Evolutionary conservation across 2,329 filamentous ascomycete species (phyloP).

Genomic region (Penicillium sp.): DNA sequence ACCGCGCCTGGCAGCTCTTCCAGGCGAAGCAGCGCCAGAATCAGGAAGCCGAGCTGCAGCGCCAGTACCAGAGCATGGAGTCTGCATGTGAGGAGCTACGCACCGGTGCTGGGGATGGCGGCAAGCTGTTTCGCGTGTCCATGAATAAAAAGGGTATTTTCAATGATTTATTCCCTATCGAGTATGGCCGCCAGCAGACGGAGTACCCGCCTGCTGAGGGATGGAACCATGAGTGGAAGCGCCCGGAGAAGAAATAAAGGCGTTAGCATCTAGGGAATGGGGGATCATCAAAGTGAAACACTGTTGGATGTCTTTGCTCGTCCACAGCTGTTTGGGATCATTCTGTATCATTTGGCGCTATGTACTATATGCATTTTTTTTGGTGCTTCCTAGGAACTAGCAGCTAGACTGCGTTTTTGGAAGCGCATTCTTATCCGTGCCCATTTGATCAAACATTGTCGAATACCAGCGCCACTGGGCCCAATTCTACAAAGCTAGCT

Average conservation of each 20-base stretch:
- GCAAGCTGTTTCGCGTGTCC: conserved; percentile 74
- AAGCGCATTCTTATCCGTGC: no score
- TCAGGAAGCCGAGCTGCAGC: conserved; percentile 68
- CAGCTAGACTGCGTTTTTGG: not conserved
- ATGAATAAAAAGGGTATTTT: conserved; percentile 90
- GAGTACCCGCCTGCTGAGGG: conserved; percentile 73
- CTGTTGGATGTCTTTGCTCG: no score
- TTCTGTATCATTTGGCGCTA: conserved; percentile 26
- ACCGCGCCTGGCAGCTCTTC: conserved; percentile 88
- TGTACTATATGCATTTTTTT: conserved; percentile 26
- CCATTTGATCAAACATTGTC: no score
- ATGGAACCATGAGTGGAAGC: conserved; percentile 95
- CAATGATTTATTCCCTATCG: conserved; percentile 73
- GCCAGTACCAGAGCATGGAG: conserved; percentile 78
- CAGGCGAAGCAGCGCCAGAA: conserved; percentile 64
- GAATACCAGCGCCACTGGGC: no score
- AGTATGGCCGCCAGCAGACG: conserved; percentile 72
- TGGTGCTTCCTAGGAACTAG: no score
- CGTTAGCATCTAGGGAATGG: no score
- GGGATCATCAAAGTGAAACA: no score
- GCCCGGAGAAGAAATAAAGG: conserved; percentile 39
- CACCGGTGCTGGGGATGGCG: conserved; percentile 49
- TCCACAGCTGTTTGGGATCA: conserved; percentile 4
- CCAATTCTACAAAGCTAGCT: no score
- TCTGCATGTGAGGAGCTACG: conserved; percentile 80